Evolutionary conservation across 2,329 filamentous ascomycete genomes (phyloP).

Genomic region (Phialophora expanda): DNA sequence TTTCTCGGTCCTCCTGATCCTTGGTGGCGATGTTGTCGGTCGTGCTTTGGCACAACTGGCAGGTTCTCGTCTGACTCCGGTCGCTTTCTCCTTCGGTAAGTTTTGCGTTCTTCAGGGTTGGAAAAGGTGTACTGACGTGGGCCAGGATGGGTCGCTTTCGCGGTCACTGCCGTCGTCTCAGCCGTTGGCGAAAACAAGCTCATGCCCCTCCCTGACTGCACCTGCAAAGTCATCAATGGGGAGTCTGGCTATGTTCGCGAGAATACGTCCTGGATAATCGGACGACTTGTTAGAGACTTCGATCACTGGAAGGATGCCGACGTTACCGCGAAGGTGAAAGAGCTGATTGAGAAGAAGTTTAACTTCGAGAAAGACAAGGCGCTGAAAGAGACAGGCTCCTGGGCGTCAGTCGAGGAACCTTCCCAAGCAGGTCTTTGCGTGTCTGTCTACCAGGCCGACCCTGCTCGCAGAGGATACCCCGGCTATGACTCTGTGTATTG

Average conservation of each 20-base stretch:
- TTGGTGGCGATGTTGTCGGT: conserved; percentile 47
- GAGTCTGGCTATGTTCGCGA: conserved; percentile 45
- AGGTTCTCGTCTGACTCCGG: conserved; percentile 39
- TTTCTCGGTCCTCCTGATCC: conserved; percentile 44
- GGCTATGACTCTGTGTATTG: conserved; percentile 34
- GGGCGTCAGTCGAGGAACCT: conserved; percentile 7
- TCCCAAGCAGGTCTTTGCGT: conserved; percentile 35
- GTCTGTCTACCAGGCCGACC: conserved; percentile 33
- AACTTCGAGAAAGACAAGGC: conserved; percentile 25
- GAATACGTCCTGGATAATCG: conserved; percentile 53
- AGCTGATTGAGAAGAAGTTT: conserved; percentile 14
- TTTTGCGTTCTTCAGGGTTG: not conserved
- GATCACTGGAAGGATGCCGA: conserved; percentile 38
- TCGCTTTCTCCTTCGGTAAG: conserved; percentile 47
- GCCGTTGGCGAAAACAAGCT: conserved; percentile 45
- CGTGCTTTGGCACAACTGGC: conserved; percentile 45
- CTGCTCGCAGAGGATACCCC: conserved; percentile 25
- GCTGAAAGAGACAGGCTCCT: conserved; percentile 17
- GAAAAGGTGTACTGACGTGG: not conserved
- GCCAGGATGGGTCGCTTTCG: conserved; percentile 47
- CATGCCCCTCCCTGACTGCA: conserved; percentile 45
- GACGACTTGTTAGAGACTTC: conserved; percentile 51
- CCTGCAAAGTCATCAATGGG: conserved; percentile 46
- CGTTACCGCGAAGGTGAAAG: conserved; percentile 12
- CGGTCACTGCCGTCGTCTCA: conserved; percentile 41